phyloP scores from a whole-genome alignment of 1,284 basidiomycete genomes.

The Trichosporon inkin region DNA sequence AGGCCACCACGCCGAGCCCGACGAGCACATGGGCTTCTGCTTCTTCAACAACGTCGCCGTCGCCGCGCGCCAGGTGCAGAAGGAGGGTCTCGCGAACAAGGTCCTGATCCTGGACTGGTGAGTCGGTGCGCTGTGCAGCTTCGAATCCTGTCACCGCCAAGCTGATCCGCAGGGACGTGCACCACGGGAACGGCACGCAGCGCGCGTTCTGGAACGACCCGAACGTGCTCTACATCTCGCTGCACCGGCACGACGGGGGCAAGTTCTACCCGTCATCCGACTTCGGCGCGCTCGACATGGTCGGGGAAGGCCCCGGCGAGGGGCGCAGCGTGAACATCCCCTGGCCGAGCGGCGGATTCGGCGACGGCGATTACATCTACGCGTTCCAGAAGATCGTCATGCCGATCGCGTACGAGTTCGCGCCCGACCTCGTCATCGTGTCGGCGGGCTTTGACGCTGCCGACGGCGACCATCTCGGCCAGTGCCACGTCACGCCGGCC shows the following conservation, averaged over 20 bases:
- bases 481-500: constrained; percentile 83
- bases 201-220: constrained; percentile 89
- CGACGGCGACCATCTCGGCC: constrained; percentile 82
- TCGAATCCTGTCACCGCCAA: not conserved
- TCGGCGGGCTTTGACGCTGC: constrained; percentile 98
- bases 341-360: constrained; percentile 84
- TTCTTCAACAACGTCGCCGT: constrained; percentile 99
- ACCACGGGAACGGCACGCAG: constrained; percentile 98
- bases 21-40: constrained; percentile 98
- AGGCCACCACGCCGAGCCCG: constrained; percentile 96
- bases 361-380: constrained; percentile 92
- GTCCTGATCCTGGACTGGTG: constrained; percentile 95
- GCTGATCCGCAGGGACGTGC: constrained; percentile 72
- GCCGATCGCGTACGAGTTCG: constrained; percentile 95
- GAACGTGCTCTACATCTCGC: constrained; percentile 87
- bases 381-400: constrained; percentile 94
- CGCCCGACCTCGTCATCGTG: constrained; percentile 93
- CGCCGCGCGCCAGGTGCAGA: constrained; percentile 73
- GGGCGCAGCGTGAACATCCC: constrained; percentile 95
- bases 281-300: constrained; percentile 79
- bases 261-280: constrained; percentile 88
- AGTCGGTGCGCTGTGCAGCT: constrained; percentile 35
- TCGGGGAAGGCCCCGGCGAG: constrained; percentile 73
- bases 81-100: constrained; percentile 64
- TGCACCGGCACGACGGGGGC: constrained; percentile 91